A percentile compares a stretch with the other conserved stretches of the same genome.
Conservation (phyloP, 2,329 filamentous ascomycete species). For the Aaosphaeria pasadenensis region DNA sequence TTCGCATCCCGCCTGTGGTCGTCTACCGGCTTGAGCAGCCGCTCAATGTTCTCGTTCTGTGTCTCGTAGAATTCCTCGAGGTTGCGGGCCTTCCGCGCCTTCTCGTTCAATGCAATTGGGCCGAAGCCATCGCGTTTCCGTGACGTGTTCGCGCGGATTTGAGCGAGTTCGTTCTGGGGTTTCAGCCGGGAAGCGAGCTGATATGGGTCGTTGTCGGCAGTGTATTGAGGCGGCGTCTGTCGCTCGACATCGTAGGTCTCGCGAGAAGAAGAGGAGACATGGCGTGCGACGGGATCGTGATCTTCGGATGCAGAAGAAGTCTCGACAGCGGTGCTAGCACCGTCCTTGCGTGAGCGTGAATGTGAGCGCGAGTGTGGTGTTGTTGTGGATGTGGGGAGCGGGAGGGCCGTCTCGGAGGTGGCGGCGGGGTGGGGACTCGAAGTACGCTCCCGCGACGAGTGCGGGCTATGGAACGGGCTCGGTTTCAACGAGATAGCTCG, state of each 20-base stretch:
- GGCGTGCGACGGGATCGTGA: slow-evolving; percentile 36
- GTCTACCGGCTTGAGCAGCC: slow-evolving; percentile 87
- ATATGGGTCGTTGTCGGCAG: slow-evolving; percentile 73
- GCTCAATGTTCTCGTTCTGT: slow-evolving; percentile 92
- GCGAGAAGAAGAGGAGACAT: slow-evolving; percentile 26
- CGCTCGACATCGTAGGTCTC: slow-evolving; percentile 42
- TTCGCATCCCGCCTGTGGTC: slow-evolving; percentile 81
- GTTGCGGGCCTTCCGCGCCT: slow-evolving; percentile 49
- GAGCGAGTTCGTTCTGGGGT: slow-evolving; percentile 69
- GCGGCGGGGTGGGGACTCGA: slow-evolving; percentile 27
- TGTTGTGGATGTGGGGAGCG: slow-evolving; percentile 4
- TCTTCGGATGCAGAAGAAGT: slow-evolving; percentile 21
- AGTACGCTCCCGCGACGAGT: slow-evolving; percentile 24
- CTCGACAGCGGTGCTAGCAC: slow-evolving; percentile 41
- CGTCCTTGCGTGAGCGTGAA: slow-evolving; percentile 16
- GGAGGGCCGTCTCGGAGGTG: slow-evolving; percentile 8
- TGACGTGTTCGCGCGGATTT: slow-evolving; percentile 77
- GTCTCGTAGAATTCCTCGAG: slow-evolving; percentile 80
- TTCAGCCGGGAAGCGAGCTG: slow-evolving; percentile 76
- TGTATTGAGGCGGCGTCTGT: slow-evolving; percentile 57
- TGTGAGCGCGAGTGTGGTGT: slow-evolving; percentile 8
- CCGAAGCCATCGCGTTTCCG: slow-evolving; percentile 64
- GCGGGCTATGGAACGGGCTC: slow-evolving; percentile 42
- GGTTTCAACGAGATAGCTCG: slow-evolving; percentile 49
- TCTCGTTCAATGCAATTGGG: slow-evolving; percentile 43